phyloP scores from a whole-genome alignment of 345 rosid species.

The Diplotaxis tenuifolia region DNA sequence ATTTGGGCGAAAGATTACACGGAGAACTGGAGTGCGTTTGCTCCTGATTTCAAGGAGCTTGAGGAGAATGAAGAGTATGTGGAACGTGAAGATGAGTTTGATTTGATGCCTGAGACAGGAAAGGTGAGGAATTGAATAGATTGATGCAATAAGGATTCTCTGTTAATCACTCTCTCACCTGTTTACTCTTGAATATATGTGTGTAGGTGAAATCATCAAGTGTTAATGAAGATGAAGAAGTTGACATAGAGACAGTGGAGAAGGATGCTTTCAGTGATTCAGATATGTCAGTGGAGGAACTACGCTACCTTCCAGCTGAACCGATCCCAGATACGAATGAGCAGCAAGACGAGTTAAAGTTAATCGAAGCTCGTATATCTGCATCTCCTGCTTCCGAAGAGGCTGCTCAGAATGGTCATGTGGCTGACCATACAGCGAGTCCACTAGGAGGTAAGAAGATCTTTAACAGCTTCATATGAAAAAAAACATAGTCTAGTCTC shows the following conservation, averaged over 20 bases:
- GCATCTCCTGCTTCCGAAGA: slow-evolving; percentile 84
- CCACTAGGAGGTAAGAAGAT: slow-evolving; percentile 72
- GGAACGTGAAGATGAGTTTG: slow-evolving; percentile 97
- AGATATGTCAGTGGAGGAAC: slow-evolving; percentile 91
- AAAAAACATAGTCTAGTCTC: no score
- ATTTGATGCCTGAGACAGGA: slow-evolving; percentile 84
- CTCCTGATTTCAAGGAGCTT: slow-evolving; percentile 98
- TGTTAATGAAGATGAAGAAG: slow-evolving; percentile 90
- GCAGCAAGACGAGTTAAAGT: slow-evolving; percentile 68
- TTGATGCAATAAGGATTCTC: not conserved
- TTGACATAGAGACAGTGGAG: slow-evolving; percentile 85
- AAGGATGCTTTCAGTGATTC: slow-evolving; percentile 91
- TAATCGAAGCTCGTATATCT: slow-evolving; percentile 47
- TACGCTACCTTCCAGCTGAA: slow-evolving; percentile 83
- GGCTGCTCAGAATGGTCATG: slow-evolving; percentile 44
- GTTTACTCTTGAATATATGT: slow-evolving; percentile 26
- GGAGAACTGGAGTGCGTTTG: slow-evolving; percentile 99
- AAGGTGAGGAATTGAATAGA: slow-evolving; percentile 50
- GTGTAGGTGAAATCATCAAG: slow-evolving; percentile 41
- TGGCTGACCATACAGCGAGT: slow-evolving; percentile 54
- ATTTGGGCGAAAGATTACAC: slow-evolving; percentile 99
- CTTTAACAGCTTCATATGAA: not conserved
- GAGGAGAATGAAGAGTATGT: slow-evolving; percentile 99
- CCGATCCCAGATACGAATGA: slow-evolving; percentile 82
- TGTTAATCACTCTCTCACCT: slow-evolving; percentile 2